Conservation (phyloP, 148 eudicot species). For the Amaranthus palmeri region DNA sequence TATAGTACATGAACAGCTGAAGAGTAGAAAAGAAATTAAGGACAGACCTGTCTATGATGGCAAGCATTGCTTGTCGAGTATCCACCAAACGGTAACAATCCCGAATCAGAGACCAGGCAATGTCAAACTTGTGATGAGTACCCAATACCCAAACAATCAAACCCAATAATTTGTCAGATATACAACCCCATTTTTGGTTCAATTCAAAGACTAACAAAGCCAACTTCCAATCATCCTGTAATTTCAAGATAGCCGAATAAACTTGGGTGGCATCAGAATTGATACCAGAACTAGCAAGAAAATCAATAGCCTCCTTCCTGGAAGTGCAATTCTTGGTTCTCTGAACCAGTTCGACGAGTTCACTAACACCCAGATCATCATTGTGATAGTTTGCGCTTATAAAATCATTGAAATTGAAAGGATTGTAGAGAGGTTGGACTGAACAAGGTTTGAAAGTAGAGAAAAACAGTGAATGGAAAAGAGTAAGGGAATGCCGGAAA, state of each 20-base stretch:
- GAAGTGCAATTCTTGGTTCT: constrained; percentile 34
- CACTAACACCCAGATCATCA: constrained; percentile 15
- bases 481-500: constrained; percentile 14
- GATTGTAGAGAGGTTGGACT: constrained; percentile 15
- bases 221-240: constrained; percentile 68
- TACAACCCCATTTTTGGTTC: constrained; percentile 49
- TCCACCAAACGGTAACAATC: constrained; percentile 46
- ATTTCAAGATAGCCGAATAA: constrained; percentile 44
- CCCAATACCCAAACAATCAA: constrained; percentile 90
- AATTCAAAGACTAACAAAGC: constrained; percentile 62
- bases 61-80: constrained; percentile 58
- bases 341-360: constrained; percentile 36
- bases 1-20: too few species aligned
- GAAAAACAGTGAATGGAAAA: constrained; percentile 6
- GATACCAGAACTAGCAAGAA: constrained; percentile 40
- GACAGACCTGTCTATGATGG: constrained; percentile 68
- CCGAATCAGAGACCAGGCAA: constrained; percentile 77
- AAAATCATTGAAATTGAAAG: constrained; percentile 31
- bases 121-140: constrained; percentile 50
- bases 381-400: constrained; percentile 8
- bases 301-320: constrained; percentile 46
- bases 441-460: constrained; percentile 19
- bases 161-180: constrained; percentile 40
- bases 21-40: too few species aligned
- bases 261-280: constrained; percentile 35